Evolutionary conservation across 2,329 filamentous ascomycete genomes (phyloP).

Genomic region (Aureobasidium melanogenum): DNA sequence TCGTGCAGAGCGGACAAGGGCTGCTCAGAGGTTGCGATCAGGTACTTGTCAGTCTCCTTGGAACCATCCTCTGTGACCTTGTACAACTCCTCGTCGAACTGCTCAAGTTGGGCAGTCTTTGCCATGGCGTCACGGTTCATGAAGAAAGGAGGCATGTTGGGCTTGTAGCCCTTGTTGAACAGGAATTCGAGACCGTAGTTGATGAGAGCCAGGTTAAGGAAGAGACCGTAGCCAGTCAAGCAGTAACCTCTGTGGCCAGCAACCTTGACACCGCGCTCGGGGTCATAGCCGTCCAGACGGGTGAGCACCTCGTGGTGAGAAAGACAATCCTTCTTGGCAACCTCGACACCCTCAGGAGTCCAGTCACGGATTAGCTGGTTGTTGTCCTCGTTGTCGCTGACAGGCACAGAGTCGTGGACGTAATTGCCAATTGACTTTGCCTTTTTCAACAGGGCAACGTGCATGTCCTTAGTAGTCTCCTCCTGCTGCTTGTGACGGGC

Average conservation of each 20-base stretch:
- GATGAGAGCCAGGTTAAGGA: constrained; percentile 84
- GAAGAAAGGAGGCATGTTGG: constrained; percentile 73
- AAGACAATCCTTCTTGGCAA: constrained; percentile 68
- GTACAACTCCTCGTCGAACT: constrained; percentile 97
- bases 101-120: constrained; percentile 92
- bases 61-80: constrained; percentile 82
- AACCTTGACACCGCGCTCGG: constrained; percentile 85
- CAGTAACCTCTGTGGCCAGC: constrained; percentile 94
- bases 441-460: constrained; percentile 64
- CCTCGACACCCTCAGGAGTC: constrained; percentile 61
- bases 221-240: constrained; percentile 79
- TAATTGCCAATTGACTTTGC: constrained; percentile 81
- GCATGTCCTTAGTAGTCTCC: constrained; percentile 66
- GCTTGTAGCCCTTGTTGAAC: constrained; percentile 54
- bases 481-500: constrained; percentile 74
- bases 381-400: constrained; percentile 76
- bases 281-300: constrained; percentile 83
- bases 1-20: constrained; percentile 81
- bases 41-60: constrained; percentile 70
- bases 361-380: constrained; percentile 71
- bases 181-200: constrained; percentile 94
- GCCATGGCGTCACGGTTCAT: constrained; percentile 95
- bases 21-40: constrained; percentile 83
- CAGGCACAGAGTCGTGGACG: constrained; percentile 79
- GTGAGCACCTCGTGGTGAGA: constrained; percentile 93